Evolutionary conservation across 2,329 filamentous ascomycete genomes (phyloP).

Genomic region (Ophiostoma ulmi): DNA sequence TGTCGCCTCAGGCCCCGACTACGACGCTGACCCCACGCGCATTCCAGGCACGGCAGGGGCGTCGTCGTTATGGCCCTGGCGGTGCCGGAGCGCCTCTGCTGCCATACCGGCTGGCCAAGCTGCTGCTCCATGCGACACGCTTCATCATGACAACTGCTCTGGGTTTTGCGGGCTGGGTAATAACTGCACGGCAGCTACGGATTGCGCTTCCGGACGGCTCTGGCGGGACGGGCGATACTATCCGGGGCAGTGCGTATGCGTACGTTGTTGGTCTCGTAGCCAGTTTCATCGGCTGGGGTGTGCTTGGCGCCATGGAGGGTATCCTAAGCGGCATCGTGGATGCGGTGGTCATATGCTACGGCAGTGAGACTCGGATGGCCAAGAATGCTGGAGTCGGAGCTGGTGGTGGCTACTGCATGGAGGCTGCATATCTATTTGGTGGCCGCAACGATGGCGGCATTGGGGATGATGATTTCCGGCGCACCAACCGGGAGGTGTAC

Average conservation of each 20-base stretch:
- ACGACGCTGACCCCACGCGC: conserved; percentile 61
- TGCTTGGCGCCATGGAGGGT: conserved; percentile 85
- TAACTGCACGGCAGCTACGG: conserved; percentile 73
- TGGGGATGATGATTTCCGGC: conserved; percentile 22
- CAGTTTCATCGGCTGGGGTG: conserved; percentile 89
- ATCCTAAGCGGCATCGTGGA: conserved; percentile 83
- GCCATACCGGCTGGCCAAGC: conserved; percentile 84
- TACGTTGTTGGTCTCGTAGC: conserved; percentile 91
- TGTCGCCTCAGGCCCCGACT: conserved; percentile 66
- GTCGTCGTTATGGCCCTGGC: conserved; percentile 30
- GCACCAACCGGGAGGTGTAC: conserved; percentile 25
- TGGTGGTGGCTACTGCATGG: conserved; percentile 75
- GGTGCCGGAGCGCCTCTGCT: conserved; percentile 52
- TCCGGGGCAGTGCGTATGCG: conserved; percentile 82
- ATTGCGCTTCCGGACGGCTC: conserved; percentile 51
- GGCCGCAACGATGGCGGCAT: conserved; percentile 39
- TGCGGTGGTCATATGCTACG: conserved; percentile 88
- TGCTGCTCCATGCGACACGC: conserved; percentile 83
- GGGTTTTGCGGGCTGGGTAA: conserved; percentile 95
- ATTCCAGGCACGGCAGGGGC: conserved; percentile 34
- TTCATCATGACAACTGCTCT: conserved; percentile 86
- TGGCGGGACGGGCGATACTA: conserved; percentile 34
- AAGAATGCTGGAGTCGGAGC: conserved; percentile 33
- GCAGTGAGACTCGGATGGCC: conserved; percentile 71
- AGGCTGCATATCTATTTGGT: conserved; percentile 84